Evolutionary conservation across 768 basidiomycete species (phyloP).

Genomic region (Hypholoma sublateritium): DNA sequence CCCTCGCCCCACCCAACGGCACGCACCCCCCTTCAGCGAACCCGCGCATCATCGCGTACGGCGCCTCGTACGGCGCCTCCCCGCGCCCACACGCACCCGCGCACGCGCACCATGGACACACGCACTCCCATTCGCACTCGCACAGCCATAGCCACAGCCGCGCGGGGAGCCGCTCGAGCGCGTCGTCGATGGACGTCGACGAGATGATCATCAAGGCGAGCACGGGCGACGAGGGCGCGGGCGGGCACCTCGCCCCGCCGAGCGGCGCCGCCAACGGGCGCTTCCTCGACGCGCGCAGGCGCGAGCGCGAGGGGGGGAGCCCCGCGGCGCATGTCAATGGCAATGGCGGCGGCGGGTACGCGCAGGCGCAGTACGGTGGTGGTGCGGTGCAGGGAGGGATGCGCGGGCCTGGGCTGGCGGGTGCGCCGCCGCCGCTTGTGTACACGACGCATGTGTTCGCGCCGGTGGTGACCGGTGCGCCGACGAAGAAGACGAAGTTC

Average conservation of each 20-base stretch:
- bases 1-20: neutral
- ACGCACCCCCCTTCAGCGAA: neutral
- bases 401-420: neutral
- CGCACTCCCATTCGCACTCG: constrained; percentile 16
- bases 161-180: constrained; percentile 33
- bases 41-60: constrained; percentile 12
- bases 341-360: neutral
- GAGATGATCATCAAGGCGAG: constrained; percentile 43
- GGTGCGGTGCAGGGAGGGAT: neutral
- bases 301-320: neutral
- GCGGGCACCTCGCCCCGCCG: neutral
- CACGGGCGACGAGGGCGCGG: constrained; percentile 23
- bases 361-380: no score
- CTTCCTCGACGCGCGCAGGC: neutral
- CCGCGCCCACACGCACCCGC: neutral
- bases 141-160: constrained; percentile 11
- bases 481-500: constrained; percentile 64
- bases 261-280: neutral
- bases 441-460: constrained; percentile 74
- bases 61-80: constrained; percentile 7
- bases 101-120: constrained; percentile 12
- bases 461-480: constrained; percentile 71
- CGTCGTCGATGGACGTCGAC: constrained; percentile 39
- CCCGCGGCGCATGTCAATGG: neutral
- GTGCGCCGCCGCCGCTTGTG: constrained; percentile 10